phyloP scores from a whole-genome alignment of 1,139 yeast genomes.

The Nakaseomyces kungkrabaensis region DNA sequence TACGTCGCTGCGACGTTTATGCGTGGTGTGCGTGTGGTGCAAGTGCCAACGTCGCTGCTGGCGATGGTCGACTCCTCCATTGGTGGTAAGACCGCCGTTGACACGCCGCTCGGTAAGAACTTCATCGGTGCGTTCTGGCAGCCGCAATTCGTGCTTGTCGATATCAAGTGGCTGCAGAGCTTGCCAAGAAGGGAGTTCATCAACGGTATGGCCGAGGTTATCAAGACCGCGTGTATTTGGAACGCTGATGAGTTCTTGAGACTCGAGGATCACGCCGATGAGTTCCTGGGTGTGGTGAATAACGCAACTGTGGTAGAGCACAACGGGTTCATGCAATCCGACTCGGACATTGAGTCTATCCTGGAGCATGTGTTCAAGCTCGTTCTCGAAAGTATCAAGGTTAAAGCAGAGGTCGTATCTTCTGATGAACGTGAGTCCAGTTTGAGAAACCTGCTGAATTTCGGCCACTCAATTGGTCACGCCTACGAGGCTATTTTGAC shows the following conservation, averaged over 20 bases:
- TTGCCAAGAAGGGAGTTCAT: constrained; percentile 89
- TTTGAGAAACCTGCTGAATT: constrained; percentile 79
- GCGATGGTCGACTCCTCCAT: constrained; percentile 98
- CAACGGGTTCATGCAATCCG: constrained; percentile 26
- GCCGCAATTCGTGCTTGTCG: constrained; percentile 81
- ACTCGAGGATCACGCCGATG: constrained; percentile 64
- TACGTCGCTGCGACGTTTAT: constrained; percentile 97
- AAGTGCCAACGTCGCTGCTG: constrained; percentile 84
- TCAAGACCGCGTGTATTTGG: constrained; percentile 98
- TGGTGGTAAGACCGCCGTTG: constrained; percentile 98
- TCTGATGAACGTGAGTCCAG: constrained; percentile 95
- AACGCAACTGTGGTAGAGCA: constrained; percentile 39
- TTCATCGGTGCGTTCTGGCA: constrained; percentile 98
- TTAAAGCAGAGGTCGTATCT: constrained; percentile 90
- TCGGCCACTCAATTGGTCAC: constrained; percentile 97
- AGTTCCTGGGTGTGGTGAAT: constrained; percentile 42
- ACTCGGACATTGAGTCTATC: constrained; percentile 54
- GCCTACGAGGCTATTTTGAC: constrained; percentile 95
- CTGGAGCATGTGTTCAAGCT: constrained; percentile 65
- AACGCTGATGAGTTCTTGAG: constrained; percentile 78
- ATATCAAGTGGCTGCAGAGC: constrained; percentile 76
- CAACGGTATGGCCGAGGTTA: constrained; percentile 97
- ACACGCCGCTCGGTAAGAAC: constrained; percentile 95
- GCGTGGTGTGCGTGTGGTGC: constrained; percentile 95
- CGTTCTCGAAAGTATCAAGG: constrained; percentile 77